Evolutionary conservation across 371 early-diverging fungal species (phyloP).

Genomic region (Lichtheimia hyalospora): DNA sequence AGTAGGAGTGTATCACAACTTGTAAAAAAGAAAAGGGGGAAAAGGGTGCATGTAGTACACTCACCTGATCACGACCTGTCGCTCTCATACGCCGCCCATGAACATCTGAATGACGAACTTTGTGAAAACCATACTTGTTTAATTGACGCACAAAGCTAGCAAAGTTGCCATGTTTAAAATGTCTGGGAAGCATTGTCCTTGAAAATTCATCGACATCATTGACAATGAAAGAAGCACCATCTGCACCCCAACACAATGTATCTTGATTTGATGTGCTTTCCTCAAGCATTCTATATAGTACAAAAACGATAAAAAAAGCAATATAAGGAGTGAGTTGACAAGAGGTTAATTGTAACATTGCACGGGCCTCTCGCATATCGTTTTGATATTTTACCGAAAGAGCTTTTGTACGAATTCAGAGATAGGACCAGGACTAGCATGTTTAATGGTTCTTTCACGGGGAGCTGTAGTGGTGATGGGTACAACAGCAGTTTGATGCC

Average conservation of each 20-base stretch:
- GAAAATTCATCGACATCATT: constrained; percentile 75
- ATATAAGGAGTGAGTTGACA: no score
- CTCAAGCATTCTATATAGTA: constrained; percentile 56
- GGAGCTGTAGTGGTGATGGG: no score
- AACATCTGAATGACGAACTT: constrained; percentile 51
- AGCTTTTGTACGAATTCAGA: constrained; percentile 20
- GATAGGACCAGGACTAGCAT: constrained; percentile 10
- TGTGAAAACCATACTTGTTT: constrained; percentile 97
- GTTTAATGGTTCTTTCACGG: no score
- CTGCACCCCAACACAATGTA: constrained; percentile 74
- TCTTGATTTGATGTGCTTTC: constrained; percentile 62
- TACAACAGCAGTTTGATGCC: no score
- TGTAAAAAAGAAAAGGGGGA: background rate
- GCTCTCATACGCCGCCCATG: constrained; percentile 47
- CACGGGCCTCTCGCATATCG: no score
- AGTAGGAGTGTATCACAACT: background rate
- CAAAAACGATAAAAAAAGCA: no score
- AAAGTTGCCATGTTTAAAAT: constrained; percentile 94
- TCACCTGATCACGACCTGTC: constrained; percentile 61
- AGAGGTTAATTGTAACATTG: no score
- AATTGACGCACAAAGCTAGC: constrained; percentile 95
- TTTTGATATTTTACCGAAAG: constrained; percentile 7
- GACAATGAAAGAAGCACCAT: constrained; percentile 85
- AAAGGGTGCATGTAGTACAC: background rate
- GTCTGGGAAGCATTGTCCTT: constrained; percentile 72